These are phyloP conservation scores for Botrytis squamosa DNA, from an alignment of 2,329 filamentous ascomycete species.

Conservation along the genomic window DNA sequence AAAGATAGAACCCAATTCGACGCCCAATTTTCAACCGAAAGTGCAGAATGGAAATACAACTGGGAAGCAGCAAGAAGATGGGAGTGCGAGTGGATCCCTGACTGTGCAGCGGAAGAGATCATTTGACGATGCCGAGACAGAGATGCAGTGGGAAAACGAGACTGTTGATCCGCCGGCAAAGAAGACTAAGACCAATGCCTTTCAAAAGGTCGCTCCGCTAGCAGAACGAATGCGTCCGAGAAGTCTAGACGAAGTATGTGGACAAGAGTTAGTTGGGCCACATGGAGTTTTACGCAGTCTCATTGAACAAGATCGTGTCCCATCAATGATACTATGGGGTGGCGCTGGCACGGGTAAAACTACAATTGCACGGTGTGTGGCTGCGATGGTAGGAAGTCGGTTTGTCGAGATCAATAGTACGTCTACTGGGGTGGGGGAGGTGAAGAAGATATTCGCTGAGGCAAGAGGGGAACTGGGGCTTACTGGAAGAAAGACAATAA, in stretches of 20 bases:
- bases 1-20: constrained; percentile 38
- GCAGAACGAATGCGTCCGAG: constrained; percentile 91
- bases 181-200: constrained; percentile 62
- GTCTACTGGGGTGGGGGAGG: constrained; percentile 80
- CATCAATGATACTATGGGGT: constrained; percentile 95
- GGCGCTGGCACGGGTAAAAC: constrained; percentile 81
- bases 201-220: constrained; percentile 73
- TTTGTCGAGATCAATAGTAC: constrained; percentile 98
- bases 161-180: constrained; percentile 48
- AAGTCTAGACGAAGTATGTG: constrained; percentile 80
- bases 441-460: constrained; percentile 87
- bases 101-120: constrained; percentile 36
- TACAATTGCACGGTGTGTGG: constrained; percentile 88
- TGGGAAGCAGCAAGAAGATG: constrained; percentile 31
- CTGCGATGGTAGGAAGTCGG: constrained; percentile 74
- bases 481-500: constrained; percentile 86
- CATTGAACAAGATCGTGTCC: constrained; percentile 81
- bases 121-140: constrained; percentile 33
- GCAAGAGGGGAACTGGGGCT: constrained; percentile 76
- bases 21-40: constrained; percentile 41
- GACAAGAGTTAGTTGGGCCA: constrained; percentile 86
- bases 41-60: constrained; percentile 31
- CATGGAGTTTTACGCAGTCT: constrained; percentile 81
- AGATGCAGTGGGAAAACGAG: constrained; percentile 25
- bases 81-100: constrained; percentile 29